phyloP scores from a whole-genome alignment of 257 asterid genomes.

The Jaltomata sinuosa region DNA sequence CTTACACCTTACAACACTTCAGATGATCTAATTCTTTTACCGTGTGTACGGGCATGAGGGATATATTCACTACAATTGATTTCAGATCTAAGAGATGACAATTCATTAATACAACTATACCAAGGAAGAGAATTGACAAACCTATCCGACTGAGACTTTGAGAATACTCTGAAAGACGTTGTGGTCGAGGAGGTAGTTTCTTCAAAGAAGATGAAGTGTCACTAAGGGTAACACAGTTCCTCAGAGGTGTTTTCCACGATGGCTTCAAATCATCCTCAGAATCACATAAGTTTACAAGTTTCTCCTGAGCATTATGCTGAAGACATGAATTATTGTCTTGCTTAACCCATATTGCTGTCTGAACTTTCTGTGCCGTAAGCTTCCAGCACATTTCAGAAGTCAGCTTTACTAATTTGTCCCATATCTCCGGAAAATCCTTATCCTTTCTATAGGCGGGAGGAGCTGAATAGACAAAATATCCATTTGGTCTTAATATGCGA shows the following conservation, averaged over 20 bases:
- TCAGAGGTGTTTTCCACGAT: slow-evolving; percentile 54
- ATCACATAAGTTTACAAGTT: slow-evolving; percentile 55
- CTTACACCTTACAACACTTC: not conserved
- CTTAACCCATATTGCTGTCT: slow-evolving; percentile 91
- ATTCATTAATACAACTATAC: not conserved
- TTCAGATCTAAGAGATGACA: not conserved
- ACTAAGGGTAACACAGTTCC: slow-evolving; percentile 40
- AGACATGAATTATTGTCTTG: slow-evolving; percentile 59
- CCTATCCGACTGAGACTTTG: slow-evolving; percentile 52
- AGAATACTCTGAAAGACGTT: slow-evolving; percentile 82
- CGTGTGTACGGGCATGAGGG: not conserved
- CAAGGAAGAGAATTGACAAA: slow-evolving; percentile 14
- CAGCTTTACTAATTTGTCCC: slow-evolving; percentile 66
- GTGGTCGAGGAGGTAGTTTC: slow-evolving; percentile 74
- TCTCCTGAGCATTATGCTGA: slow-evolving; percentile 41
- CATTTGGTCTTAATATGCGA: slow-evolving; percentile 68
- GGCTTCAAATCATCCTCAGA: slow-evolving; percentile 36
- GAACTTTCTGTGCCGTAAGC: slow-evolving; percentile 80
- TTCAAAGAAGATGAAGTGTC: slow-evolving; percentile 10
- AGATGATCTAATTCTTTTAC: not conserved
- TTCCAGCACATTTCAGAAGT: slow-evolving; percentile 98
- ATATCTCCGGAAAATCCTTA: slow-evolving; percentile 73
- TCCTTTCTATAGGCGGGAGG: slow-evolving; percentile 97
- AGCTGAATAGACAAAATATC: slow-evolving; percentile 93
- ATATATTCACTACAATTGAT: not conserved